Percentiles rank a stretch among this genome's conserved stretches.
phyloP scores from a whole-genome alignment of 2,329 filamentous ascomycete species.

The Cladophialophora psammophila region DNA sequence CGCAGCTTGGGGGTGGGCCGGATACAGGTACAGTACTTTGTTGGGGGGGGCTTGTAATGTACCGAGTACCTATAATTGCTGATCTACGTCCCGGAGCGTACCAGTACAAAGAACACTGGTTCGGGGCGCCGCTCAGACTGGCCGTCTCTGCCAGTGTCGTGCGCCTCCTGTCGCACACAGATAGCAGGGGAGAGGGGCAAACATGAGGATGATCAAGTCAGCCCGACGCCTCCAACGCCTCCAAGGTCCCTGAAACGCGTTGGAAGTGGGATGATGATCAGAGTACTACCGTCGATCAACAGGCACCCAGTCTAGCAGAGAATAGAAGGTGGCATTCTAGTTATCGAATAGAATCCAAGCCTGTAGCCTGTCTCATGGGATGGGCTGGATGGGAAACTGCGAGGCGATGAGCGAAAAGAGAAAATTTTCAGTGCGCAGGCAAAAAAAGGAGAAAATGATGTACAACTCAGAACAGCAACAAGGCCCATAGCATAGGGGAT shows the following conservation, averaged over 20 bases:
- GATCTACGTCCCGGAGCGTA: background rate
- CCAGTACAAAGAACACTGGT: background rate
- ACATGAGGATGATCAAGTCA: background rate
- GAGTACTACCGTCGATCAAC: slow-evolving; percentile 18
- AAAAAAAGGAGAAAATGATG: background rate
- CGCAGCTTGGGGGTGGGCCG: background rate
- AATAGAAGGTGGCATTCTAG: slow-evolving; percentile 22
- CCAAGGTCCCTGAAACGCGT: slow-evolving; percentile 10
- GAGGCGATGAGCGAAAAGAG: background rate
- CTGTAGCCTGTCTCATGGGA: background rate
- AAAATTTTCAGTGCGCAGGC: background rate
- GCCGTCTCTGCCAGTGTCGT: background rate
- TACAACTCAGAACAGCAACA: background rate
- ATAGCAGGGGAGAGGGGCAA: background rate
- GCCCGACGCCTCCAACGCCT: slow-evolving; percentile 5
- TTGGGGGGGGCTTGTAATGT: too few species aligned
- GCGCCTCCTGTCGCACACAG: background rate
- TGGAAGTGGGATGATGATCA: slow-evolving; percentile 18
- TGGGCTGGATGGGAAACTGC: background rate
- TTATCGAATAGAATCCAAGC: slow-evolving; percentile 5
- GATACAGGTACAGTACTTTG: background rate
- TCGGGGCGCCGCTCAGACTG: background rate
- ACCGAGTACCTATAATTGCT: background rate
- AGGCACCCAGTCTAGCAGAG: slow-evolving; percentile 18
- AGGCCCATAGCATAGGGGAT: background rate